phyloP scores from a whole-genome alignment of 192 early-diverging fungal genomes.

The Geosiphon pyriformis region DNA sequence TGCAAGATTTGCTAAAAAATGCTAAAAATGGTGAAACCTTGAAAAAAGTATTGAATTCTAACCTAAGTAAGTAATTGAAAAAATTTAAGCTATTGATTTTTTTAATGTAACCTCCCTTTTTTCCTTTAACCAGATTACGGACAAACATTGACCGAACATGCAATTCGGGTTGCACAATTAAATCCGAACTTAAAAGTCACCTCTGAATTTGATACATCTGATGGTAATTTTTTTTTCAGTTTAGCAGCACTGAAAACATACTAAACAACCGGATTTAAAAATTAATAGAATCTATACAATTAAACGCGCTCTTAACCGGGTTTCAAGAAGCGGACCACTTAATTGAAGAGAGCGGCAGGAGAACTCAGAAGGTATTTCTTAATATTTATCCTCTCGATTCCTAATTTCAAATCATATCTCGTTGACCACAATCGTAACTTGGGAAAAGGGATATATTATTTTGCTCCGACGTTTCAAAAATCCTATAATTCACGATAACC shows the following conservation, averaged over 20 bases:
- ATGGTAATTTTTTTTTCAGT: slow-evolving; percentile 30
- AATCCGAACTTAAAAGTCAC: slow-evolving; percentile 57
- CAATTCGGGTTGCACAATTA: slow-evolving; percentile 59
- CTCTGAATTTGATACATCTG: slow-evolving; percentile 52
- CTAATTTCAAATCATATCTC: slow-evolving; percentile 1
- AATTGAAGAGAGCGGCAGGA: slow-evolving; percentile 46
- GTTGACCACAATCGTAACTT: not conserved
- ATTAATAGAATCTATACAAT: slow-evolving; percentile 43
- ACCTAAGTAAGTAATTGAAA: slow-evolving; percentile 37
- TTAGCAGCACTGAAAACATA: too few species aligned
- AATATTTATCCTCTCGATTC: not conserved
- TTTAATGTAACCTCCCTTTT: not conserved
- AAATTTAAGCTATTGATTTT: not conserved
- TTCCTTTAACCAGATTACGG: slow-evolving; percentile 60
- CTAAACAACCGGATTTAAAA: slow-evolving; percentile 10
- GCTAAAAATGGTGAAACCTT: slow-evolving; percentile 62
- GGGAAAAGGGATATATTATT: slow-evolving; percentile 62
- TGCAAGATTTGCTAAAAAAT: slow-evolving; percentile 58
- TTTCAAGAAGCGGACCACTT: slow-evolving; percentile 71
- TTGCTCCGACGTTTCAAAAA: slow-evolving; percentile 41
- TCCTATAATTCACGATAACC: slow-evolving; percentile 32
- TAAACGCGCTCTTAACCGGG: slow-evolving; percentile 55
- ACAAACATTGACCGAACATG: slow-evolving; percentile 82
- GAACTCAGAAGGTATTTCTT: slow-evolving; percentile 35
- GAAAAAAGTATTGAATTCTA: slow-evolving; percentile 60